Conservation (phyloP, 169 alveolate genomes). For the Plasmodium vinckei region DNA sequence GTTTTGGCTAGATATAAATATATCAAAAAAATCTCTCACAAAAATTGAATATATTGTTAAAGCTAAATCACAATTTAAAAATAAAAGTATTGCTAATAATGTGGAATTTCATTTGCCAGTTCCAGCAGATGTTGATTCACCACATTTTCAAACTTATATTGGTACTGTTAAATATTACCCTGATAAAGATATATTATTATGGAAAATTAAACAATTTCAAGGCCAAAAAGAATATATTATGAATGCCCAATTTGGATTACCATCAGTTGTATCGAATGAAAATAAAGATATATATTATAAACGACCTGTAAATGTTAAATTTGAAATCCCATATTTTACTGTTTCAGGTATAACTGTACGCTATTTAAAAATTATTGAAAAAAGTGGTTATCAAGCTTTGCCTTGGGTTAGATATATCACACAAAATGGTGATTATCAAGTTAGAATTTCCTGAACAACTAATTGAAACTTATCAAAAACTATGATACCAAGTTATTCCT, state of each 20-base stretch:
- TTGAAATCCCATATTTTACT: conserved; percentile 99
- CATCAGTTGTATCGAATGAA: conserved; percentile 93
- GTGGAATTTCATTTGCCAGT: conserved; percentile 98
- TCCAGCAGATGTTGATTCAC: conserved; percentile 98
- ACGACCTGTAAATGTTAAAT: conserved; percentile 96
- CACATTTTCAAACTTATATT: conserved; percentile 94
- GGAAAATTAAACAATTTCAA: conserved; percentile 98
- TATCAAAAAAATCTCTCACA: conserved; percentile 92
- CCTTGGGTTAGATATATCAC: conserved; percentile 99
- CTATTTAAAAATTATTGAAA: conserved; percentile 97
- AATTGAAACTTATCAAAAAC: neutral
- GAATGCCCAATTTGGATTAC: conserved; percentile 98
- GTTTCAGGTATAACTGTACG: conserved; percentile 99
- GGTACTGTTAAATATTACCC: conserved; percentile 98
- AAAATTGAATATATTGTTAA: conserved; percentile 95
- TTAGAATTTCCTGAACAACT: conserved; percentile 92
- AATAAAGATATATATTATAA: conserved; percentile 93
- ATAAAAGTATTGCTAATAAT: conserved; percentile 96
- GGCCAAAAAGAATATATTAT: conserved; percentile 98
- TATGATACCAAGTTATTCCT: neutral
- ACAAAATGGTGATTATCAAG: conserved; percentile 99
- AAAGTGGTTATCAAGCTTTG: conserved; percentile 97
- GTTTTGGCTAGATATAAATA: conserved; percentile 95
- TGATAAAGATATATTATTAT: conserved; percentile 94
- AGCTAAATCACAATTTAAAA: conserved; percentile 93